These are phyloP conservation scores for Lachancea waltii DNA, from an alignment of 805 yeast species.

Conservation along the genomic window DNA sequence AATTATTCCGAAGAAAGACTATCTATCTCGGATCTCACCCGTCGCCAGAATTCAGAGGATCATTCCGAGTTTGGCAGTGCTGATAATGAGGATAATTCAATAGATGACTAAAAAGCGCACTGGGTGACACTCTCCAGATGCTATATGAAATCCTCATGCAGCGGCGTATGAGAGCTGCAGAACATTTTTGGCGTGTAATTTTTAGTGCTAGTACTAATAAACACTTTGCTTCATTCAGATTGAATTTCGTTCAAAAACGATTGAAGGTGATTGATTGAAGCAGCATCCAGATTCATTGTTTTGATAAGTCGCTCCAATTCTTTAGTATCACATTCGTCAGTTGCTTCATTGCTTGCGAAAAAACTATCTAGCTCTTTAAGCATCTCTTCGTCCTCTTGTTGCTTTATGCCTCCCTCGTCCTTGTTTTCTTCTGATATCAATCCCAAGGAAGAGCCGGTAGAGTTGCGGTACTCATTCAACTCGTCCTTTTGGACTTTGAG, in stretches of 20 bases:
- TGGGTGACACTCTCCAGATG: no score
- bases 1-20: constrained; percentile 6
- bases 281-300: background rate
- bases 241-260: background rate
- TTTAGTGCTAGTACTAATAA: no score
- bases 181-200: no score
- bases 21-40: background rate
- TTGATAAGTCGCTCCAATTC: background rate
- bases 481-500: constrained; percentile 43
- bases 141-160: no score
- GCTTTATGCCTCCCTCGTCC: background rate
- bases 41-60: constrained; percentile 13
- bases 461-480: constrained; percentile 33
- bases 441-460: background rate
- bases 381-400: background rate
- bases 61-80: constrained; percentile 21
- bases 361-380: background rate
- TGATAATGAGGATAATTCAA: constrained; percentile 24
- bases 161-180: no score
- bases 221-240: background rate
- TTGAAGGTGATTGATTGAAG: background rate
- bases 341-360: background rate
- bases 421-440: background rate
- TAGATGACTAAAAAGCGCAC: constrained; percentile 11
- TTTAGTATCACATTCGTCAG: background rate